These are phyloP conservation scores for Pseudoscleropodium purum DNA, from an alignment of 225 moss, liverwort and hornwort species.

Conservation along the genomic window DNA sequence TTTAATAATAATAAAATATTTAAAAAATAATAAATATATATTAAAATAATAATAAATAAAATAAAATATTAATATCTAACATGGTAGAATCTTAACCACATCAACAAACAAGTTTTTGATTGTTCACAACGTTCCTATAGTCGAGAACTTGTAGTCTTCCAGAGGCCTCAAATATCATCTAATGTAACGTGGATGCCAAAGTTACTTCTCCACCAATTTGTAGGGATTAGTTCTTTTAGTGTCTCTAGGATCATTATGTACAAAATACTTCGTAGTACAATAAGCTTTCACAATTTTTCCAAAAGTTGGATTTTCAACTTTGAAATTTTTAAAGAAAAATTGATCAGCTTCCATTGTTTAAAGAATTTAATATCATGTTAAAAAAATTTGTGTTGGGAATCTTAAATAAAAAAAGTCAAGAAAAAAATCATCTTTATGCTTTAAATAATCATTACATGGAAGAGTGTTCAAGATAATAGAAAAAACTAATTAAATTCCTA, in stretches of 20 bases:
- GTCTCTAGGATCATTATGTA: background rate
- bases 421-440: background rate
- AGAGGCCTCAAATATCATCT: too few species aligned
- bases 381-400: background rate
- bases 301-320: background rate
- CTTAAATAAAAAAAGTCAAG: background rate
- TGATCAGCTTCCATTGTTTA: rapidly evolving
- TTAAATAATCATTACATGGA: background rate
- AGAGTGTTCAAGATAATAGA: background rate
- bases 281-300: too few species aligned
- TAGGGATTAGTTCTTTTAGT: too few species aligned
- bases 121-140: too few species aligned
- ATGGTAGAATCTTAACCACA: too few species aligned
- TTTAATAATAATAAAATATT: too few species aligned
- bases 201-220: background rate
- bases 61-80: too few species aligned
- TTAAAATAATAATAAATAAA: too few species aligned
- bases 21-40: too few species aligned
- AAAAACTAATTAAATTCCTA: background rate
- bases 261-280: background rate
- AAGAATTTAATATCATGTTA: rapidly evolving
- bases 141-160: too few species aligned
- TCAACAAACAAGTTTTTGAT: too few species aligned
- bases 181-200: background rate
- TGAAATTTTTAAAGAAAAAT: background rate